A percentile compares a stretch with the other conserved stretches of the same genome.
Evolutionary conservation across 495 filamentous ascomycete genomes (phyloP).

Genomic region (Gamarada debralockiae): DNA sequence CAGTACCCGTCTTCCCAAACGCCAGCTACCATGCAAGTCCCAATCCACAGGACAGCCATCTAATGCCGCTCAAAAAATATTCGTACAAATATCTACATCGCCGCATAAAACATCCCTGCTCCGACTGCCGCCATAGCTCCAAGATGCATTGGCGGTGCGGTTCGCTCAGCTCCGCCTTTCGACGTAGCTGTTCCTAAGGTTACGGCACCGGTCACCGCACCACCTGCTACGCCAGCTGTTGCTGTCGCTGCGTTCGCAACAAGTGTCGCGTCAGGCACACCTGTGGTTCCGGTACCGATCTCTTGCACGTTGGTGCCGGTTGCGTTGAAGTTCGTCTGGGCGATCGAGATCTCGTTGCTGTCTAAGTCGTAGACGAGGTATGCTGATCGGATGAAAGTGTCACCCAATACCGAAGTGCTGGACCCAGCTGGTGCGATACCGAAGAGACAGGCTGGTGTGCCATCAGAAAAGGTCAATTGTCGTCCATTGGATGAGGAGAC

Average conservation of each 20-base stretch:
- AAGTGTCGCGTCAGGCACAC: slow-evolving; percentile 66
- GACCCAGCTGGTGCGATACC: slow-evolving; percentile 68
- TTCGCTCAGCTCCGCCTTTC: slow-evolving; percentile 13
- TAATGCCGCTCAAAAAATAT: slow-evolving; percentile 15
- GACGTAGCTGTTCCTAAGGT: slow-evolving; percentile 10
- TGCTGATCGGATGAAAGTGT: slow-evolving; percentile 88
- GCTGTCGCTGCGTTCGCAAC: slow-evolving; percentile 63
- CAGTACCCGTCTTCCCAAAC: not conserved
- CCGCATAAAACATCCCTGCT: slow-evolving; percentile 21
- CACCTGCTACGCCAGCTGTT: slow-evolving; percentile 30
- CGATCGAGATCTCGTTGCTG: slow-evolving; percentile 85
- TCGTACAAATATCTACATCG: slow-evolving; percentile 13
- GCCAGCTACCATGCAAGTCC: not conserved
- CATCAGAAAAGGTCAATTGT: slow-evolving; percentile 56
- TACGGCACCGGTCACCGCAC: slow-evolving; percentile 1
- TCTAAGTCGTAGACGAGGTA: slow-evolving; percentile 90
- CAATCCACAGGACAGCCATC: not conserved
- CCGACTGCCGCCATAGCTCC: slow-evolving; percentile 21
- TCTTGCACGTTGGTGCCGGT: slow-evolving; percentile 62
- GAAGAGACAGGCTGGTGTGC: slow-evolving; percentile 61
- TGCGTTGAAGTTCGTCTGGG: slow-evolving; percentile 79
- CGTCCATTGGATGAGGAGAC: slow-evolving; percentile 43
- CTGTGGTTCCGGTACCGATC: slow-evolving; percentile 59
- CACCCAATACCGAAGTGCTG: slow-evolving; percentile 73
- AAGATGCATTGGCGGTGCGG: slow-evolving; percentile 7